These are phyloP conservation scores for Scedosporium aurantiacum DNA, from an alignment of 2,329 filamentous ascomycete genomes.

Conservation along the genomic window DNA sequence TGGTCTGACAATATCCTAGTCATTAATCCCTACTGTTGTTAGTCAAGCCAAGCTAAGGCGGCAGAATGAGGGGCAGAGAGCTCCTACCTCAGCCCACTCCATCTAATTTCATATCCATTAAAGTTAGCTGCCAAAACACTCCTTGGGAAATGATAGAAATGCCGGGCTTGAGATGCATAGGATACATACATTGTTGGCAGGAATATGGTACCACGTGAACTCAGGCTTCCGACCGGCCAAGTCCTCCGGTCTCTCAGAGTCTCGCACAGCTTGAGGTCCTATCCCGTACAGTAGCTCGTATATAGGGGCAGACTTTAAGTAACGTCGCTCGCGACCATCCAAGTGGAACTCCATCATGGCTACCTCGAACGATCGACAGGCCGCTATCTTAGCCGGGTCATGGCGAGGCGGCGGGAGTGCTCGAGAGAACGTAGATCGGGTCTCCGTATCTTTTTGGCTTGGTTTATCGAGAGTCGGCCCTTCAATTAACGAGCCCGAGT, in stretches of 20 bases:
- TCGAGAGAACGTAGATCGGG: neutral
- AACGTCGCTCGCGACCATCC: neutral
- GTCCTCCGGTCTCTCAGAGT: neutral
- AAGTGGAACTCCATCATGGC: neutral
- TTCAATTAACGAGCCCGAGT: neutral
- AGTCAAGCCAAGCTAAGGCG: neutral
- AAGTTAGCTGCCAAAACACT: neutral
- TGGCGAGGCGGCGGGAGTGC: neutral
- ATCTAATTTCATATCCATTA: neutral
- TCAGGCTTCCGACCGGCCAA: neutral
- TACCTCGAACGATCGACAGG: neutral
- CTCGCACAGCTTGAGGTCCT: neutral
- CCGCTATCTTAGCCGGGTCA: neutral
- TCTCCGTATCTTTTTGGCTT: neutral
- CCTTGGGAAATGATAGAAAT: too few relatives aligned
- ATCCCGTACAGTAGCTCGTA: neutral
- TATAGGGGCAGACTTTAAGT: neutral
- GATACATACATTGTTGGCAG: constrained; percentile 9
- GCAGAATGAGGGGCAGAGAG: neutral
- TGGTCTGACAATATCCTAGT: constrained; percentile 3
- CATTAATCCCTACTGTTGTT: constrained; percentile 4
- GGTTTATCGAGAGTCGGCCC: neutral
- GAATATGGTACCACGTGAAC: constrained; percentile 10
- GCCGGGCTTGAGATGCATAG: too few relatives aligned
- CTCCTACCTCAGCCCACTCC: neutral